Evolutionary conservation across 2,329 filamentous ascomycete species (phyloP).

Genomic region (Annulohypoxylon truncatum): DNA sequence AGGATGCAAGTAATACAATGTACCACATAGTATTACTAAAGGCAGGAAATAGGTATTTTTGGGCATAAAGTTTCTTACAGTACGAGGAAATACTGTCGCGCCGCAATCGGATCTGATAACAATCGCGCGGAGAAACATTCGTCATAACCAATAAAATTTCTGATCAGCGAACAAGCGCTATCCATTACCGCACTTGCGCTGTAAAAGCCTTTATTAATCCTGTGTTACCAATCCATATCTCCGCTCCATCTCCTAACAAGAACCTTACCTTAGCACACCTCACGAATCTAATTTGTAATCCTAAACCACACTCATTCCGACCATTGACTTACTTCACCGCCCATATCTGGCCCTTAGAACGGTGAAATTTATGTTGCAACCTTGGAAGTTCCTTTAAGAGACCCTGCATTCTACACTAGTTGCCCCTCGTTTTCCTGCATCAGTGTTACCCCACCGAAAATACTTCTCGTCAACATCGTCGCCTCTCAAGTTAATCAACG

Average conservation of each 20-base stretch:
- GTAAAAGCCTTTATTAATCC: conserved; percentile 42
- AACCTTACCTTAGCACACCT: conserved; percentile 6
- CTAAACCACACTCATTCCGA: not conserved
- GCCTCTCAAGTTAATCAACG: conserved; percentile 4
- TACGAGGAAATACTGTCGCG: conserved; percentile 8
- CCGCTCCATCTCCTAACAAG: conserved; percentile 16
- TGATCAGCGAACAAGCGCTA: not conserved
- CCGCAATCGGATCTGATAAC: conserved; percentile 48
- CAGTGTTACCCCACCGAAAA: conserved; percentile 25
- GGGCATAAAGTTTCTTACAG: not conserved
- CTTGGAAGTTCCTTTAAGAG: not conserved
- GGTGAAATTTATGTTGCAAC: not conserved
- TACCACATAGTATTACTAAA: conserved; percentile 3
- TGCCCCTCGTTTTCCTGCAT: conserved; percentile 18
- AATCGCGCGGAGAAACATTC: conserved; percentile 37
- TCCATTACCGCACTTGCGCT: not conserved
- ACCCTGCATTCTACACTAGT: not conserved
- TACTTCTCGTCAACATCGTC: conserved; percentile 10
- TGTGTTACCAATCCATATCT: conserved; percentile 19
- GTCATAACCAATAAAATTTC: conserved; percentile 31
- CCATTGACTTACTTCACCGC: not conserved
- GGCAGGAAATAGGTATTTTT: not conserved
- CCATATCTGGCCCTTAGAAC: conserved; percentile 1
- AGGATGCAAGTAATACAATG: not conserved
- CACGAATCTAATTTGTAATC: conserved; percentile 37